Percentiles rank a stretch among this genome's conserved stretches.
phyloP scores from a whole-genome alignment of 2,329 filamentous ascomycete species.

The Penicillium griseofulvum region DNA sequence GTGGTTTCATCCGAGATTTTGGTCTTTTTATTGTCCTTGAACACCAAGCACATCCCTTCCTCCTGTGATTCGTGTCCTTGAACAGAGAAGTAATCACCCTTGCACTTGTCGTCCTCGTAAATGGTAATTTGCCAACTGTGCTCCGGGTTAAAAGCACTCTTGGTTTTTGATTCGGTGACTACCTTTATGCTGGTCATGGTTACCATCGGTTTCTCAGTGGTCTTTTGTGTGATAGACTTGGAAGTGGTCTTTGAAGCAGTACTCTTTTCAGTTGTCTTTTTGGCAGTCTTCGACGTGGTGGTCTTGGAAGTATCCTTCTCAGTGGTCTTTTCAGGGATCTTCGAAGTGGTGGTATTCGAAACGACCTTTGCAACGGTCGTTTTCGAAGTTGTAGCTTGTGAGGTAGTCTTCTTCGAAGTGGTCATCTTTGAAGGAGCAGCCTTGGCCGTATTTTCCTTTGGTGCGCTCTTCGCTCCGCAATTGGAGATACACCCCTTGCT shows the following conservation, averaged over 20 bases:
- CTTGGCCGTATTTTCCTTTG: background rate
- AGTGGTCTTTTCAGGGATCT: background rate
- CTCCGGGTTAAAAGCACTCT: background rate
- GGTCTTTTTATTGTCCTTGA: background rate
- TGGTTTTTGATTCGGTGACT: background rate
- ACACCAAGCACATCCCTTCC: background rate
- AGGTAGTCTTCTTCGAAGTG: background rate
- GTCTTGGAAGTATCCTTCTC: background rate
- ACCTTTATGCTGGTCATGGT: background rate
- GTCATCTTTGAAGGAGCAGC: background rate
- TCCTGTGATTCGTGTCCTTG: background rate
- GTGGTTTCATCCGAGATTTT: background rate
- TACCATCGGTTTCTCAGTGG: background rate
- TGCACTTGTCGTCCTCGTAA: background rate
- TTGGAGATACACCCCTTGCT: background rate
- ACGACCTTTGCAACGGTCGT: background rate
- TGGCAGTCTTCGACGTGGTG: background rate
- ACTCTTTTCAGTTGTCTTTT: background rate
- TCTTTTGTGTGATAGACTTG: too few species aligned
- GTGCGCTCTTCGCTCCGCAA: background rate
- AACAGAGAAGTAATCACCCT: background rate
- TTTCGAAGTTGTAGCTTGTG: background rate
- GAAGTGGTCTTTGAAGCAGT: background rate
- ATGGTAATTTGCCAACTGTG: background rate
- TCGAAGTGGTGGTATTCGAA: background rate